phyloP scores from a whole-genome alignment of 306 rosid genomes.

The Cucurbita moschata region DNA sequence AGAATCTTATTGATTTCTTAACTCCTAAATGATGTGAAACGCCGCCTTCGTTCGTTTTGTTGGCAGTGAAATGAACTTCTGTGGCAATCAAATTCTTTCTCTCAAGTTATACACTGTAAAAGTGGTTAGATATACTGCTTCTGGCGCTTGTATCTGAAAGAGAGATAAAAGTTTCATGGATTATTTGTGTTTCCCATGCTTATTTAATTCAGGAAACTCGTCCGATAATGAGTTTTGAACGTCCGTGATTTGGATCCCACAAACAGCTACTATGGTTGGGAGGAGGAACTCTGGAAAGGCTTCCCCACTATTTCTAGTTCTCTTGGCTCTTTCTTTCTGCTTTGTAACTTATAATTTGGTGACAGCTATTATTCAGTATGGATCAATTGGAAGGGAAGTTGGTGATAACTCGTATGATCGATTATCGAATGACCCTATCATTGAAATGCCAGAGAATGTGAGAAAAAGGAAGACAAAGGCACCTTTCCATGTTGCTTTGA shows the following conservation, averaged over 20 bases:
- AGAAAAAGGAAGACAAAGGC: slow-evolving; percentile 36
- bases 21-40: background rate
- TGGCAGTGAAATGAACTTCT: background rate
- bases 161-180: background rate
- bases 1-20: background rate
- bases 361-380: slow-evolving; percentile 40
- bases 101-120: background rate
- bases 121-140: background rate
- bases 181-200: background rate
- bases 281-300: slow-evolving; percentile 53
- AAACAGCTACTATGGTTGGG: slow-evolving; percentile 12
- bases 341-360: slow-evolving; percentile 65
- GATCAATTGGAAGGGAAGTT: slow-evolving; percentile 28
- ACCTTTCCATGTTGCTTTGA: slow-evolving; percentile 74
- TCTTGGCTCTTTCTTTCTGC: slow-evolving; percentile 66
- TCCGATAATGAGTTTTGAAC: background rate
- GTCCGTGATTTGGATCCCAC: slow-evolving; percentile 1
- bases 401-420: slow-evolving; percentile 10
- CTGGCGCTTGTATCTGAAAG: background rate
- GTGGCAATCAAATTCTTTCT: background rate
- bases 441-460: slow-evolving; percentile 55
- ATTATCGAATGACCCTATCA: slow-evolving; percentile 46
- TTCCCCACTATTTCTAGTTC: slow-evolving; percentile 49
- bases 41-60: background rate
- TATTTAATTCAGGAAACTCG: background rate